Evolutionary conservation across 768 basidiomycete genomes (phyloP), one percentile per base, ranked within the genome.

Genomic region (Mycena kentingensis): DNA sequence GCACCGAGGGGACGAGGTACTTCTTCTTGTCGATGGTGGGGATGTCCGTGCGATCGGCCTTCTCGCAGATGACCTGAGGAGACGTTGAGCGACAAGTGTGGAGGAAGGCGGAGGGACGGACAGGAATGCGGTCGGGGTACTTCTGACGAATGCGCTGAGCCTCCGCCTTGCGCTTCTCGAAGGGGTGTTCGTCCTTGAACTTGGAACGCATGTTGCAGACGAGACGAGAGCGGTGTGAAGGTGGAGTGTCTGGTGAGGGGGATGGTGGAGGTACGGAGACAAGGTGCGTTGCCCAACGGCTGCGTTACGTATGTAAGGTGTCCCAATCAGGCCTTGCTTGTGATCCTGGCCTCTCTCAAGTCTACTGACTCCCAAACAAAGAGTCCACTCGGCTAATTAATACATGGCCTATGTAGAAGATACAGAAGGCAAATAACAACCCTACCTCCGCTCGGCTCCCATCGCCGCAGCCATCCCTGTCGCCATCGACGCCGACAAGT

Each of bases 1-100:
- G 64, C 65, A 96, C 96, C 49, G 94, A 95, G 37, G 97, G 97
- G 10, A 99, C 97, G 47, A 99, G 80, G 63, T 99, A 99, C 80
- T 99, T 99, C 94, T 99, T 98, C 90, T 99, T 99, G 81, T 99
- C 97, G 69, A 99, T 98, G 25, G 94, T 95, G 1, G 95, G 92
- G 70, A 99, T 98, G 76, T 99, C 97, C 49, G 94, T 95, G 65
- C 90, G 83, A 77, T 98, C 95, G 44, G 93, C 95, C 77, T 97
- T 98, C 83, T 99, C 97, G 75, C 97, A 99, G 73, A 99, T 99
- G 51, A 99, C 96, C 95, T 98, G 61, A 34, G 57, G 43, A 52
- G 52, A 63, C 57, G 55, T 46, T 58, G 46, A 55, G 35, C 37
- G 54, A 35, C 54, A 54, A 29, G 43, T 21, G 26, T 4, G 38